phyloP scores from a whole-genome alignment of 2,329 filamentous ascomycete species.

The Aspergillus terreus region DNA sequence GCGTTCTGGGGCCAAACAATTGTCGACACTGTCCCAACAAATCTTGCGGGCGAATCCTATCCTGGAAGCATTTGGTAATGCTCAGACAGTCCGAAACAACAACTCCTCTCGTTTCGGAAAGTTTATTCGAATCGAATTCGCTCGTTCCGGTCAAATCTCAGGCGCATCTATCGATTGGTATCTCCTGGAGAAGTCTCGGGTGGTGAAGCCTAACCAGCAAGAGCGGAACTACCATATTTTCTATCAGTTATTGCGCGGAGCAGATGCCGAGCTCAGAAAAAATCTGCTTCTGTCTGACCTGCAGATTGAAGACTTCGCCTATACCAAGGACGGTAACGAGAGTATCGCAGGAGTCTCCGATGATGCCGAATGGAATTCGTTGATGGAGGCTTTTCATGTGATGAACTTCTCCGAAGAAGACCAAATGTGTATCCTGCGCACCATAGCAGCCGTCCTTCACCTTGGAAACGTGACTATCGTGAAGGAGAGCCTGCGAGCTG shows the following conservation, averaged over 20 bases:
- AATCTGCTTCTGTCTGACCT: slow-evolving; percentile 72
- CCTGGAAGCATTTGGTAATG: slow-evolving; percentile 95
- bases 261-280: slow-evolving; percentile 67
- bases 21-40: slow-evolving; percentile 90
- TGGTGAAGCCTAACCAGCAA: slow-evolving; percentile 79
- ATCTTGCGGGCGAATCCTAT: slow-evolving; percentile 96
- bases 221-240: slow-evolving; percentile 98
- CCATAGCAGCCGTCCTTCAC: slow-evolving; percentile 86
- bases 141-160: slow-evolving; percentile 78
- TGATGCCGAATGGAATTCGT: slow-evolving; percentile 77
- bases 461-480: slow-evolving; percentile 86
- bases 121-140: slow-evolving; percentile 97
- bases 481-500: slow-evolving; percentile 84
- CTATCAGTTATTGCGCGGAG: slow-evolving; percentile 88
- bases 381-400: slow-evolving; percentile 88
- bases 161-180: slow-evolving; percentile 99
- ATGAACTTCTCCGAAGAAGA: slow-evolving; percentile 91
- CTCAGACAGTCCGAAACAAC: slow-evolving; percentile 95
- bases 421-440: slow-evolving; percentile 76
- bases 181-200: slow-evolving; percentile 93
- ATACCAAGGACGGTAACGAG: slow-evolving; percentile 88
- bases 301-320: slow-evolving; percentile 82
- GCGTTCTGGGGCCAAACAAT: slow-evolving; percentile 59
- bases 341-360: slow-evolving; percentile 89
- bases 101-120: slow-evolving; percentile 98